Conservation (phyloP, 2,329 filamentous ascomycete genomes). For the Chaetomium strumarium region DNA sequence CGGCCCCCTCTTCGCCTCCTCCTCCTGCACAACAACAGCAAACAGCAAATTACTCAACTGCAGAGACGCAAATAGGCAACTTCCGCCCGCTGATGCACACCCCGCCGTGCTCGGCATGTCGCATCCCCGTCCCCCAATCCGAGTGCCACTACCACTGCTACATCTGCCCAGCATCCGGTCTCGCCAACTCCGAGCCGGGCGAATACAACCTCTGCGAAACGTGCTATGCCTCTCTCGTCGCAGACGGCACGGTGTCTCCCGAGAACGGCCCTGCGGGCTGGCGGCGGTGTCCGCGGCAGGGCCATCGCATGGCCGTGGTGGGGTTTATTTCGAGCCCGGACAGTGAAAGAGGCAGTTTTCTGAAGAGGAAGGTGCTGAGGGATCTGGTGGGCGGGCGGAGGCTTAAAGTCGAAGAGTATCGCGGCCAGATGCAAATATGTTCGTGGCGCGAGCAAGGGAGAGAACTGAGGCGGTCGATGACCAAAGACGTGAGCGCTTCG, state of each 20-base stretch:
- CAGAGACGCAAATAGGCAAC: slow-evolving; percentile 35
- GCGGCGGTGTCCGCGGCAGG: slow-evolving; percentile 66
- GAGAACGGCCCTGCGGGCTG: slow-evolving; percentile 78
- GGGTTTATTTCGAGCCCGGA: slow-evolving; percentile 58
- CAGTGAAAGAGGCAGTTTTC: neutral
- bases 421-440: slow-evolving; percentile 40
- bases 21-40: neutral
- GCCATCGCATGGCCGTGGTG: slow-evolving; percentile 79
- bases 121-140: slow-evolving; percentile 55
- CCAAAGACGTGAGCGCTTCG: slow-evolving; percentile 44
- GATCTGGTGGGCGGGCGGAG: slow-evolving; percentile 74
- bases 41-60: slow-evolving; percentile 25
- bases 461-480: slow-evolving; percentile 43
- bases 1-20: neutral
- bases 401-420: slow-evolving; percentile 53
- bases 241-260: slow-evolving; percentile 57
- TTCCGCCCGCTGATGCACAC: slow-evolving; percentile 66
- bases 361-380: slow-evolving; percentile 58
- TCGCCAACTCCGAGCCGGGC: slow-evolving; percentile 40
- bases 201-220: slow-evolving; percentile 79
- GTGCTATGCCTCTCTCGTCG: slow-evolving; percentile 68
- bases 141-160: slow-evolving; percentile 75
- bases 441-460: slow-evolving; percentile 39
- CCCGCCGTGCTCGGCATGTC: slow-evolving; percentile 73
- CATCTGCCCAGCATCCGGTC: slow-evolving; percentile 47